Conservation (phyloP, 2,329 filamentous ascomycete genomes). For the Trichoderma breve region DNA sequence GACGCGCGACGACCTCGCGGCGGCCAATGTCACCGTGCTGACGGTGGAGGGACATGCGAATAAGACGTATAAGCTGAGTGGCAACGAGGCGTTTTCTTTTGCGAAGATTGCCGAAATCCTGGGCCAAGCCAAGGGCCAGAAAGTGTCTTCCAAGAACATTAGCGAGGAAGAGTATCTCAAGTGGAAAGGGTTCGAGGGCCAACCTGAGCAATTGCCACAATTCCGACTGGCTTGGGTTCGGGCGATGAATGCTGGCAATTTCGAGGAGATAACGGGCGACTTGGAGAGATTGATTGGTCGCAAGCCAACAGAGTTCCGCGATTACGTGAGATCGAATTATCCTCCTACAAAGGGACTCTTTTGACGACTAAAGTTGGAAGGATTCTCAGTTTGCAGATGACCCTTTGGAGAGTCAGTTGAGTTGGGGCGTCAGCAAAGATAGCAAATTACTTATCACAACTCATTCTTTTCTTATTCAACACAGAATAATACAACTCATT, state of each 20-base stretch:
- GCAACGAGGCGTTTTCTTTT: conserved; percentile 4
- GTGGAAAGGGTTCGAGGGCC: neutral
- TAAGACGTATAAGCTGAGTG: conserved; percentile 15
- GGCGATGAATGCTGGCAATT: neutral
- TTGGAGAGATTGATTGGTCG: neutral
- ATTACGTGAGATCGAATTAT: neutral
- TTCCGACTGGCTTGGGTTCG: neutral
- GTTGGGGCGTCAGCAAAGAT: neutral
- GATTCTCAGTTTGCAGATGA: neutral
- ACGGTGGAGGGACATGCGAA: neutral
- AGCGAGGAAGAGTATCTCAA: neutral
- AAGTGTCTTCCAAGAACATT: neutral
- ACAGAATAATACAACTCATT: neutral
- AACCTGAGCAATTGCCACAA: neutral
- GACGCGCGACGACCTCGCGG: neutral
- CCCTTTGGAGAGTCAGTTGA: neutral
- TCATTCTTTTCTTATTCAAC: neutral
- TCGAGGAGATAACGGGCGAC: neutral
- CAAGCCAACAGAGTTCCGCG: neutral
- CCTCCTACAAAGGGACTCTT: neutral
- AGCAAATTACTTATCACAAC: neutral
- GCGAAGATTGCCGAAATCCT: neutral
- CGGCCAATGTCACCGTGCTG: neutral
- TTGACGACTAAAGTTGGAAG: neutral
- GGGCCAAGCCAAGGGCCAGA: neutral